Percentiles rank a stretch among this genome's conserved stretches.
phyloP scores from a whole-genome alignment of 768 basidiomycete species.

The Gymnopilus junonius region DNA sequence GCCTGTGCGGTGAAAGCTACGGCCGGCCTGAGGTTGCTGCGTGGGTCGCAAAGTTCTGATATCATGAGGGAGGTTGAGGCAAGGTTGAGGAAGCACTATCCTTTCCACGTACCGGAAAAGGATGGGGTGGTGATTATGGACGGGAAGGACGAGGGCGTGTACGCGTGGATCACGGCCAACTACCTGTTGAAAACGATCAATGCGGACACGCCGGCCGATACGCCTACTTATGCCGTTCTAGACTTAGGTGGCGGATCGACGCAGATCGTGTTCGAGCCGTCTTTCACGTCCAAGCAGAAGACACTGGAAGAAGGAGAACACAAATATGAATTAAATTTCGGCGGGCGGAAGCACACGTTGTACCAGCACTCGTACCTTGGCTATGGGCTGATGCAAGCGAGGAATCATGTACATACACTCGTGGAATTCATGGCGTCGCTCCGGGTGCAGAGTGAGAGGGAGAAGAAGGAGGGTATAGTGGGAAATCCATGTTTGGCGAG shows the following conservation, averaged over 20 bases:
- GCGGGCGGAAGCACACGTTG: conserved; percentile 68
- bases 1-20: conserved; percentile 93
- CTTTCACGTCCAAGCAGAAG: conserved; percentile 21
- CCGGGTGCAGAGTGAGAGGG: conserved; percentile 27
- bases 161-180: conserved; percentile 98
- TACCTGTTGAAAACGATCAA: conserved; percentile 83
- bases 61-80: conserved; percentile 77
- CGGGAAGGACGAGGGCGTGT: conserved; percentile 94
- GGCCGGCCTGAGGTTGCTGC: conserved; percentile 82
- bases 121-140: conserved; percentile 91
- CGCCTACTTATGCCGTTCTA: conserved; percentile 81
- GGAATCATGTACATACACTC: conserved; percentile 83
- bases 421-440: conserved; percentile 83
- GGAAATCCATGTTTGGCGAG: conserved; percentile 85
- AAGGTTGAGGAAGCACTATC: conserved; percentile 61
- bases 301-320: conserved; percentile 80
- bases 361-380: conserved; percentile 99
- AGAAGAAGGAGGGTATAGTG: conserved; percentile 34
- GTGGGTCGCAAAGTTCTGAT: conserved; percentile 59
- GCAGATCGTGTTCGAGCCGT: conserved; percentile 84
- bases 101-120: conserved; percentile 59
- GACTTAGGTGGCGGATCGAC: conserved; percentile 97
- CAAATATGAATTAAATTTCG: conserved; percentile 84
- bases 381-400: conserved; percentile 91
- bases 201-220: conserved; percentile 48